Evolutionary conservation across 179 eudicot genomes (phyloP).

Genomic region (Actinidia polygama): DNA sequence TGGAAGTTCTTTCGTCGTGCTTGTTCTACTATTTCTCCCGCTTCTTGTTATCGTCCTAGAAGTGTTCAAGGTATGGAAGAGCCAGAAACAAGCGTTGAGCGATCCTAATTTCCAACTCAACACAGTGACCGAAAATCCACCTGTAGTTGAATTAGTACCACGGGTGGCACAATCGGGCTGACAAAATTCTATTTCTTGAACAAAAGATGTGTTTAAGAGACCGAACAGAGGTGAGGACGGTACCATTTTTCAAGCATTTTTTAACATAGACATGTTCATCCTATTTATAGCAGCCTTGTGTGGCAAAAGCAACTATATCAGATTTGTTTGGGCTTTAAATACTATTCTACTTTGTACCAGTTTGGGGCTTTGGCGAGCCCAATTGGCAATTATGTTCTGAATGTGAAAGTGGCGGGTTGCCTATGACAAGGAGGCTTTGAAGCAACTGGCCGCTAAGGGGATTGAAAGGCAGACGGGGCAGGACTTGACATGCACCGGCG

Average conservation of each 20-base stretch:
- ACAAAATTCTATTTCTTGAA: constrained; percentile 4
- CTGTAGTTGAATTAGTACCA: too few species aligned
- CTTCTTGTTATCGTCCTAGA: constrained; percentile 24
- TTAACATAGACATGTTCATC: constrained; percentile 37
- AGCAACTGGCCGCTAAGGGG: constrained; percentile 34
- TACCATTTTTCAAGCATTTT: constrained; percentile 35
- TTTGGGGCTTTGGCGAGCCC: constrained; percentile 43
- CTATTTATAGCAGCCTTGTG: constrained; percentile 29
- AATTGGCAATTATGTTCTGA: constrained; percentile 37
- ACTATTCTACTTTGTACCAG: constrained; percentile 27
- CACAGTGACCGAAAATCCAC: background rate
- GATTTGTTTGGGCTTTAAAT: constrained; percentile 34
- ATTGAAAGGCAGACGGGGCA: constrained; percentile 18
- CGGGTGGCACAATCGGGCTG: background rate
- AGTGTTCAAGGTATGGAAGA: constrained; percentile 22
- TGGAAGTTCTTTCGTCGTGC: constrained; percentile 13
- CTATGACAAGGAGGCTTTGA: constrained; percentile 37
- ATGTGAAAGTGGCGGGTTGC: constrained; percentile 43
- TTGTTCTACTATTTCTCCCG: constrained; percentile 27
- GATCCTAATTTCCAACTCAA: constrained; percentile 1
- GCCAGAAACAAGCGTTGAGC: background rate
- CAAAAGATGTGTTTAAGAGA: constrained; percentile 9
- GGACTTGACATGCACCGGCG: constrained; percentile 39
- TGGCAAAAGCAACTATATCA: constrained; percentile 31
- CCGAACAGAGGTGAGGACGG: constrained; percentile 38